Evolutionary conservation across 73 alveolate genomes (phyloP).

Genomic region (Breviolum minutum): DNA sequence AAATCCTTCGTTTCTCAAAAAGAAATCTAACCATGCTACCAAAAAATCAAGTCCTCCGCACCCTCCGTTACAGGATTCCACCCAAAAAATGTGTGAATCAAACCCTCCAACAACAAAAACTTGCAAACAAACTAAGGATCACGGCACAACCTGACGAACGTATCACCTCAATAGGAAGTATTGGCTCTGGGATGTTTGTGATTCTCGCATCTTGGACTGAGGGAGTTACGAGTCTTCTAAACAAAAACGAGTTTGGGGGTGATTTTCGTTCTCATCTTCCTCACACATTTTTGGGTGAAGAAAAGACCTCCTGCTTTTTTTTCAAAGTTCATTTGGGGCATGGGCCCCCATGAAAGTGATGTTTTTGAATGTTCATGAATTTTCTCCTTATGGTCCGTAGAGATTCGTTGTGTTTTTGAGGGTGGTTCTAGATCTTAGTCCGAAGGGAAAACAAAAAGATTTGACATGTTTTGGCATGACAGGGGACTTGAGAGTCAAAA

Average conservation of each 20-base stretch:
- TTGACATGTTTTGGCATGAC: too few species aligned
- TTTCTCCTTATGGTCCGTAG: too few species aligned
- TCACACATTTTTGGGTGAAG: not conserved
- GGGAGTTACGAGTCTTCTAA: not conserved
- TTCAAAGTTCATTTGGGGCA: not conserved
- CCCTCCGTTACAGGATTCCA: not conserved
- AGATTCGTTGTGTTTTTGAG: too few species aligned
- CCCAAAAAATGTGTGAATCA: not conserved
- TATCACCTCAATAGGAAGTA: conserved; percentile 36
- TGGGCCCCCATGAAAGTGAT: too few species aligned
- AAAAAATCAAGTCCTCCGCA: too few species aligned
- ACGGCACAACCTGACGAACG: conserved; percentile 66
- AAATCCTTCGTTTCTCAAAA: too few species aligned
- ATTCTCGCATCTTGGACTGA: conserved; percentile 22
- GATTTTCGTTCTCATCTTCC: not conserved
- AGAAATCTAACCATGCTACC: too few species aligned
- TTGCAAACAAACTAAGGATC: conserved; percentile 1
- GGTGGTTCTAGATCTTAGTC: too few species aligned
- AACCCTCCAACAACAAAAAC: too few species aligned
- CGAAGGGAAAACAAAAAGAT: too few species aligned
- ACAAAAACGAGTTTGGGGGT: not conserved
- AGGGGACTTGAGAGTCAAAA: too few species aligned
- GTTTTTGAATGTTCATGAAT: too few species aligned
- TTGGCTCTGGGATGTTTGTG: conserved; percentile 70
- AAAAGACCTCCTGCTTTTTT: not conserved